Evolutionary conservation across 2,329 filamentous ascomycete species (phyloP), one percentile per base, ranked within the genome.

Genomic region (Bertia moriformis): DNA sequence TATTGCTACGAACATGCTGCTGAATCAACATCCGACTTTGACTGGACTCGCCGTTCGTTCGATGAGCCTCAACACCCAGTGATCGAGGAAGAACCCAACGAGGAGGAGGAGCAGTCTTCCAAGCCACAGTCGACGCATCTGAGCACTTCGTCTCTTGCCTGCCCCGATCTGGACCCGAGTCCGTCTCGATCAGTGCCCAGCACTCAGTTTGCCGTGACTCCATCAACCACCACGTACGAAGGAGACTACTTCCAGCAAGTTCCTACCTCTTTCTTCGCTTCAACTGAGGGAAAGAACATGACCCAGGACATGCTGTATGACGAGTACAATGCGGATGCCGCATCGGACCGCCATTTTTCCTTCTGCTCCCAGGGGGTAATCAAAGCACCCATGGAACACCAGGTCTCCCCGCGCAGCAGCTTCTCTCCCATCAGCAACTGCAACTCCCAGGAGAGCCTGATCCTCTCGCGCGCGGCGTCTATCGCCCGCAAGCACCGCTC

Each of bases 1-100:
- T 76, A 70, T 47, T 73, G 69, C 47, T 77, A 77, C 46, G 67
- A 75, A 43, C 66, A 73, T 48, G 69, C 68, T 18, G 66, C 71
- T 4, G 73, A 77, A 51, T 71, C 72, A 2, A 67, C 70, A 39
- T 75, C 68, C 45, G 63, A 78, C 44, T 74, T 73, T 41, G 69
- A 76, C 42, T 77, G 72, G 71, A 60, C 65, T 41, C 57, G 49
- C 18, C 20, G 43, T n/a, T 44, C 47, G 3, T 37, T 35, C 13
- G 41, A 40, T 12, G 33, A 38, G 15, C 35, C 38, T 40, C 19
- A 46, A 44, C 19, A 45, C 15, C 38, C 46, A 18, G 44, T 42
- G 15, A 18, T 40, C 10, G 29, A 40, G 5, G 37, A 41, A 18
- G 42, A 44, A 1, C 7, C 32, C 7, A 12, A 17, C 32, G 15